These are phyloP conservation scores for Alternaria panax DNA, from an alignment of 2,329 filamentous ascomycete genomes.

Conservation along the genomic window DNA sequence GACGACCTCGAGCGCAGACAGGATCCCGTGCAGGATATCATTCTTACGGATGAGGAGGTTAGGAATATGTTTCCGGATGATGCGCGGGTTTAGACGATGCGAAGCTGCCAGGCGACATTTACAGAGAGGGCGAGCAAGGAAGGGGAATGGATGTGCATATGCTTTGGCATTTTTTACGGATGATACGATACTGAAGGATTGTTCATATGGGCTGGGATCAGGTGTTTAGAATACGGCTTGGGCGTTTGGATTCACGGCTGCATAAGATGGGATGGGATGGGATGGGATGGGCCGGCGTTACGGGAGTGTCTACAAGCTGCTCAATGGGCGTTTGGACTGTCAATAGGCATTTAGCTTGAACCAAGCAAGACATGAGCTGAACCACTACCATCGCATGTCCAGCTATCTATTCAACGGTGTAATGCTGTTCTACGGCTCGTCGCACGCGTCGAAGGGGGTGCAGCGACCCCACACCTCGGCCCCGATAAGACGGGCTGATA, in stretches of 20 bases:
- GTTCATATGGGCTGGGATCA: constrained; percentile 3
- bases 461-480: constrained; percentile 22
- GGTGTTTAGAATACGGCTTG: not conserved
- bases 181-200: not conserved
- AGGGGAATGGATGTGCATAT: not conserved
- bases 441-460: not conserved
- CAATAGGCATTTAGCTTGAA: not conserved
- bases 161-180: not conserved
- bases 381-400: not conserved
- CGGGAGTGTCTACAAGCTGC: not conserved
- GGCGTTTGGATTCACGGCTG: not conserved
- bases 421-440: not conserved
- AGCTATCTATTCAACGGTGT: not conserved
- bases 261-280: not conserved
- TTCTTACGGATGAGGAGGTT: constrained; percentile 76
- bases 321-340: not conserved
- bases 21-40: constrained; percentile 80
- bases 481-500: constrained; percentile 16
- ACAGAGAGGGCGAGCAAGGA: too few relatives aligned
- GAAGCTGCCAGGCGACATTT: too few relatives aligned
- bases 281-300: not conserved
- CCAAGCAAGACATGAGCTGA: not conserved
- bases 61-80: constrained; percentile 43
- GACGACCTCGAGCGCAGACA: constrained; percentile 76
- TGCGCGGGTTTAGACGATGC: not conserved